phyloP scores from a whole-genome alignment of 768 basidiomycete genomes.

The Clitopilus hobsonii region DNA sequence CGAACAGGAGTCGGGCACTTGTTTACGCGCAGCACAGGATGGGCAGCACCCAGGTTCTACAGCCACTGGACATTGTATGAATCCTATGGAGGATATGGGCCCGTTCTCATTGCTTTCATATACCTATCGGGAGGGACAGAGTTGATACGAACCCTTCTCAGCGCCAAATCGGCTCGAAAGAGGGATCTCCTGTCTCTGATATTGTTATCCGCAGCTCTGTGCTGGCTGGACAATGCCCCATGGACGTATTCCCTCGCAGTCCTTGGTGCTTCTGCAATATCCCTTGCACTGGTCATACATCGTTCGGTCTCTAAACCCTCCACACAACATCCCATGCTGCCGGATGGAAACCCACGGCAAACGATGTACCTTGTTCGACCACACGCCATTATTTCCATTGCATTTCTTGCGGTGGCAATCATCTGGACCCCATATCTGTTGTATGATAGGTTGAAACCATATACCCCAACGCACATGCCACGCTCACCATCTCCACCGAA shows the following conservation, averaged over 20 bases:
- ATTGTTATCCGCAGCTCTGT: conserved; percentile 11
- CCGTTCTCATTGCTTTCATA: conserved; percentile 18
- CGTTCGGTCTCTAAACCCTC: conserved; percentile 4
- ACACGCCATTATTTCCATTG: conserved; percentile 12
- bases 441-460: conserved; percentile 2
- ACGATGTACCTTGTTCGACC: conserved; percentile 2
- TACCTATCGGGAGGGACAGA: conserved; percentile 11
- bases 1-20: conserved; percentile 19
- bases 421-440: conserved; percentile 10
- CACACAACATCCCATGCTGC: conserved; percentile 7
- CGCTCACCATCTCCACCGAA: conserved; percentile 13
- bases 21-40: conserved; percentile 25
- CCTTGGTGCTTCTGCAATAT: conserved; percentile 16
- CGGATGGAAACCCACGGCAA: conserved; percentile 5
- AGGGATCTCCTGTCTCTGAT: conserved; percentile 10
- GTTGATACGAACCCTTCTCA: conserved; percentile 3
- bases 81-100: conserved; percentile 29
- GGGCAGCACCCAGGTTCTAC: conserved; percentile 32
- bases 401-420: conserved; percentile 14
- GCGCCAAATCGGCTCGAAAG: conserved; percentile 2
- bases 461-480: conserved; percentile 10
- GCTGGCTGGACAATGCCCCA: conserved; percentile 27
- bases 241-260: conserved; percentile 33
- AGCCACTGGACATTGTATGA: conserved; percentile 37
- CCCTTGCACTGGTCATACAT: conserved; percentile 10